These are phyloP conservation scores for Urostyla sp. DNA, from an alignment of 73 alveolate species.

Conservation along the genomic window DNA sequence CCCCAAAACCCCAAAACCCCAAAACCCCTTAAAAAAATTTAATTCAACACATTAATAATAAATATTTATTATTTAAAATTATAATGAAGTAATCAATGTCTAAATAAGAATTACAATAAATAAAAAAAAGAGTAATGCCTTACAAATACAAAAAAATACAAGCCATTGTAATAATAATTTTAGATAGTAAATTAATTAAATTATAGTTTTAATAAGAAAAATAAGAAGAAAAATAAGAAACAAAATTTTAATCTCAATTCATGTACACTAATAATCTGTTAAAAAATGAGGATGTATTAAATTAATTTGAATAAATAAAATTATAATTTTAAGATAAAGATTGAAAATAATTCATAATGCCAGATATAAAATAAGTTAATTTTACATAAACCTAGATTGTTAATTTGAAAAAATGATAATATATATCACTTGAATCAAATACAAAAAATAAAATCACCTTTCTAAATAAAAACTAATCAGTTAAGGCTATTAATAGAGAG, in stretches of 20 bases:
- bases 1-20: too few species aligned
- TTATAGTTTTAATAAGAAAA: background rate
- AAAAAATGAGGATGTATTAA: conserved; percentile 16
- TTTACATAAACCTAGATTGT: background rate
- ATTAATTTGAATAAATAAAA: conserved; percentile 2
- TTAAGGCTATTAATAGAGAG: background rate
- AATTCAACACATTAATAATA: too few species aligned
- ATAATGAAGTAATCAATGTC: conserved; percentile 29
- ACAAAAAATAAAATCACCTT: background rate
- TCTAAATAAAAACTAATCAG: background rate
- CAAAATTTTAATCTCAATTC: background rate
- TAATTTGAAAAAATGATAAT: background rate
- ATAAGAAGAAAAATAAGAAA: background rate
- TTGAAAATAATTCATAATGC: conserved; percentile 12
- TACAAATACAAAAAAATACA: conserved; percentile 18
- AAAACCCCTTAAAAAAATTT: too few species aligned
- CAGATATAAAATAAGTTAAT: background rate
- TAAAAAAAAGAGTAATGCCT: conserved; percentile 20
- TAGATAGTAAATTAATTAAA: background rate
- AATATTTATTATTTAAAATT: background rate
- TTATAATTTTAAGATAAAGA: background rate
- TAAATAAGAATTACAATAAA: background rate
- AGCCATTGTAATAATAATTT: background rate
- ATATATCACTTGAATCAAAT: background rate
- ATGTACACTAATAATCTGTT: background rate